Conservation (phyloP, 2,329 filamentous ascomycete genomes). For the Sclerotinia borealis region DNA sequence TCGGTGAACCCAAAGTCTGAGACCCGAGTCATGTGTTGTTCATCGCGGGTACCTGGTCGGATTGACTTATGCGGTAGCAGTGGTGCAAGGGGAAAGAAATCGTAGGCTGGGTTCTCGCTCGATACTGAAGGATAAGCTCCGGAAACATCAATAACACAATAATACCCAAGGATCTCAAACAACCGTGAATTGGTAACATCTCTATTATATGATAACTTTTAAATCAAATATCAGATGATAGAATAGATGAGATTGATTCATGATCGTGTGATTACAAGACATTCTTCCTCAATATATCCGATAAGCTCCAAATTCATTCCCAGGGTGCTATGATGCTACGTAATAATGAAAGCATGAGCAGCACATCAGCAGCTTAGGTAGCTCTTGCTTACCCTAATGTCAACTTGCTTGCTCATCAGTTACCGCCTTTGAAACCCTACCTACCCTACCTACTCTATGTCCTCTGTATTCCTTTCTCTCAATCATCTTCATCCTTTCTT, state of each 20-base stretch:
- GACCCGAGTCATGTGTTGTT: constrained; percentile 2
- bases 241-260: neutral
- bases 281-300: neutral
- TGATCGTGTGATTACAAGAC: neutral
- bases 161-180: too few relatives aligned
- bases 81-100: neutral
- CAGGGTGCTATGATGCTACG: neutral
- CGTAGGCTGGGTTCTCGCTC: neutral
- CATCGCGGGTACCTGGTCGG: neutral
- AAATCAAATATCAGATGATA: too few relatives aligned
- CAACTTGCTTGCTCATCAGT: neutral
- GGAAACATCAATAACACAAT: neutral
- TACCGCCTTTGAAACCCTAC: constrained; percentile 7
- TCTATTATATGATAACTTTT: neutral
- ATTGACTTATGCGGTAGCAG: neutral
- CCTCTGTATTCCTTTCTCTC: neutral
- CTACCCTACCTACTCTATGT: neutral
- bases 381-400: constrained; percentile 5
- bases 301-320: neutral
- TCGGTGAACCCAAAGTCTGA: neutral
- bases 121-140: neutral
- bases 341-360: neutral
- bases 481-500: neutral
- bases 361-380: neutral
- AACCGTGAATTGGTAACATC: too few relatives aligned